Base-by-base conservation (phyloP, 805 yeast species). In the Sugiyamaella qingdaonensis region DNA sequence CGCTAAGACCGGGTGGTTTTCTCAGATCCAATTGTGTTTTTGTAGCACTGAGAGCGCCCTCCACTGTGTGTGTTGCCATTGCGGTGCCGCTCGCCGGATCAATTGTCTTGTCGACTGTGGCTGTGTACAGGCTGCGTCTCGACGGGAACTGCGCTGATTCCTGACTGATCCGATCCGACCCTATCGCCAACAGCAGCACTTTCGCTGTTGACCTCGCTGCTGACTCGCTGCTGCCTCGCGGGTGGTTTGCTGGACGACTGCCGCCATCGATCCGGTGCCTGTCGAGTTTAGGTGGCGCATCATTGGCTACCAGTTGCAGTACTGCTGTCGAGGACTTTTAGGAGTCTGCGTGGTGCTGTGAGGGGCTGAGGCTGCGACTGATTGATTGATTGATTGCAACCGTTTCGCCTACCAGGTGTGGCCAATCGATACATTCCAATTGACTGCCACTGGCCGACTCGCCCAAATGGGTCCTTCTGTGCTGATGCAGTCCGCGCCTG, bases 401-500 rank as follows among this genome's bases (percentile, higher is more conserved):
- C 7, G 29, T 24, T 24, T 24, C 29, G 29, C 29, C 29, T 4
- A 24, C 29, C 29, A 24, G 7, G 29, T 7, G 7, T 24, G 29
- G 29, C 29, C 29, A 24, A 24, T 24, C 29, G 29, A 4, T 7
- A 24, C 29, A 24, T 7, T 7, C 29, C 29, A 24, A n/a, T 27
- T 39, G 43, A 14, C 16, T 14, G 16, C 19, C 16, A 9, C n/a
- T 16, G 18, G 18, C 21, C 5, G 42, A 10, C 3, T 4, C 14
- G 14, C 9, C 35, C 11, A 19, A 9, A 45, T 45, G 48, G 48
- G 33, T 10, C 34, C 48, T 5, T 45, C 48, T 3, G 34, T 45
- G 27, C 37, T 45, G 21, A 32, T 45, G 48, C 48, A 45, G 19
- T 32, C 48, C n/a, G 37, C 27, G 7, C 35, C 36, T 9, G 48